Percentiles rank a stretch among this genome's conserved stretches.
Evolutionary conservation across 345 rosid genomes (phyloP).

Genomic region (sweet orange (Citrus sinensis)): DVS_A1.0 CM039169.1:21546001-21546500

Average conservation of each 20-base stretch:
- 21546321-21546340: not conserved
- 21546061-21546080: slow-evolving; percentile 48
- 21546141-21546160: not conserved
- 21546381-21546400: too few relatives aligned
- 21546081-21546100: slow-evolving; percentile 30
- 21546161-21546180: not conserved
- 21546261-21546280: too few relatives aligned
- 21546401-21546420: too few relatives aligned
- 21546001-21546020: slow-evolving; percentile 49
- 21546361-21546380: too few relatives aligned
- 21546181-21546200: not conserved
- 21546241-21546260: too few relatives aligned
- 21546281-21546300: not conserved
- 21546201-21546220: not conserved
- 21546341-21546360: not conserved
- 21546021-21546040: slow-evolving; percentile 45
- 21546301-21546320: not conserved
- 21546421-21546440: too few relatives aligned
- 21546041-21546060: slow-evolving; percentile 56
- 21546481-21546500: too few relatives aligned
- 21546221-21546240: not conserved
- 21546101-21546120: not conserved
- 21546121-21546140: not conserved
- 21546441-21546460: too few relatives aligned
- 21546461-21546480: too few relatives aligned